Evolutionary conservation across 2,329 filamentous ascomycete genomes (phyloP), one percentile per base, ranked within the genome.

Genomic region (Aspergillus pseudoterreus): DNA sequence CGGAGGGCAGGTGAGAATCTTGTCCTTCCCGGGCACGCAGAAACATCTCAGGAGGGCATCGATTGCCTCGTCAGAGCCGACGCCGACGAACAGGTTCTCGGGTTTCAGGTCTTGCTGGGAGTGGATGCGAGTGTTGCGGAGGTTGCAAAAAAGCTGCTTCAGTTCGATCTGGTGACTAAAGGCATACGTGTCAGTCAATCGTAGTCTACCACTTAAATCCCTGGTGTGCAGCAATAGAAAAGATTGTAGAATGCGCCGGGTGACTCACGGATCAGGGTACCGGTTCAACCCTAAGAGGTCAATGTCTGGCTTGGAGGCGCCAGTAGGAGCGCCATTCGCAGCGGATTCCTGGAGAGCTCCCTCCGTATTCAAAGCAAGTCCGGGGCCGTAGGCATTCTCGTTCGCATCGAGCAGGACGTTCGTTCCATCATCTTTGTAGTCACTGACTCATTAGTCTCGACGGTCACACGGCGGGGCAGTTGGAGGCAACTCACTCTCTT

Each of bases 391-490:
- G 53, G 94, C 91, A 67, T 99, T 99, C 76, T 99, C 94, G 66
- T 99, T 99, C 62, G 94, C 94, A 70, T 99, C 94, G 59, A 99
- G 87, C 47, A 99, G 86, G 64, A 97, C 85, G 67, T 97, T 97
- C 53, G 85, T 92, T 61, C 94, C 94, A 69, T 99, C 88, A 71
- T 99, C 92, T 77, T 99, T 96, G 82, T 99, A 97, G 81, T 99
- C 94, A 76, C 90, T 95, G 67, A 65, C 46, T 62, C 57, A 57
- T 69, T 58, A 65, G 61, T 57, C 50, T 47, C 51, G 39, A 44
- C 49, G 56, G 47, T 17, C 43, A 15, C 43, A 33, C 50, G 47
- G 35, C 22, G 41, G 50, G 49, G 12, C 22, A 43, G 45, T 39
- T 51, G 47, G 44, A 53, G 50, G 46, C 52, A 46, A 73, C 85